Conservation (phyloP, 768 basidiomycete species). For the Pleurotus ostreatus region DNA sequence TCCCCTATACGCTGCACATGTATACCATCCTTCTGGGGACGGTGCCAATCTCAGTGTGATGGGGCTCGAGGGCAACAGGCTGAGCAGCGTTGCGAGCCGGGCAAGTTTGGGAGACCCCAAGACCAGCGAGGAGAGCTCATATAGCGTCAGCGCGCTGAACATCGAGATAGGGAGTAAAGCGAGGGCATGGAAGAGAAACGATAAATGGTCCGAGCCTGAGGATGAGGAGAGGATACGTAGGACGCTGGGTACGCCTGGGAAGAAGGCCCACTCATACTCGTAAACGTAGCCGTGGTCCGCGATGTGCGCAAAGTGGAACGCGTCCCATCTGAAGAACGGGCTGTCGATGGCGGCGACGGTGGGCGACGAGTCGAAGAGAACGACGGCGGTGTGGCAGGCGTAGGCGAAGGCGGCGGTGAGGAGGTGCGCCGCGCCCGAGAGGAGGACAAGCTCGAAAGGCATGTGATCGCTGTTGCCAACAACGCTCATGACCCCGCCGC, state of each 20-base stretch:
- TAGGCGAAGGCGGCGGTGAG: not conserved
- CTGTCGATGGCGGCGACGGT: constrained; percentile 19
- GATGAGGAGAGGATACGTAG: constrained; percentile 35
- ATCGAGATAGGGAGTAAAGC: constrained; percentile 19
- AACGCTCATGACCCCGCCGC: not conserved
- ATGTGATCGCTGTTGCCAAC: not conserved
- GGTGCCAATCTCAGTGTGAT: constrained; percentile 65
- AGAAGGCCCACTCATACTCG: constrained; percentile 89
- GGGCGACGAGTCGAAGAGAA: constrained; percentile 36
- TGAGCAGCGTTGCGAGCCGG: constrained; percentile 57
- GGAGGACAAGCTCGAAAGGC: not conserved
- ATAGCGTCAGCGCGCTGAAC: constrained; percentile 36
- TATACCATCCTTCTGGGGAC: constrained; percentile 86
- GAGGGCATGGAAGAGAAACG: constrained; percentile 15
- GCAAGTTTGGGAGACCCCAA: constrained; percentile 57
- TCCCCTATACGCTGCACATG: constrained; percentile 74
- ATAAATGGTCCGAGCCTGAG: not conserved
- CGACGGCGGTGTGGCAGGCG: no score
- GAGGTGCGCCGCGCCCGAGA: not conserved
- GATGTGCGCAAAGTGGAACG: constrained; percentile 73
- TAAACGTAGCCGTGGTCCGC: constrained; percentile 53
- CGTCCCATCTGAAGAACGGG: constrained; percentile 68
- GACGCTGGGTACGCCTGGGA: constrained; percentile 62
- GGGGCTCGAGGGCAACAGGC: constrained; percentile 80
- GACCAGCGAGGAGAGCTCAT: constrained; percentile 55